These are phyloP conservation scores for Penicillium egyptiacum DNA, from an alignment of 495 filamentous ascomycete species.

Conservation along the genomic window DNA sequence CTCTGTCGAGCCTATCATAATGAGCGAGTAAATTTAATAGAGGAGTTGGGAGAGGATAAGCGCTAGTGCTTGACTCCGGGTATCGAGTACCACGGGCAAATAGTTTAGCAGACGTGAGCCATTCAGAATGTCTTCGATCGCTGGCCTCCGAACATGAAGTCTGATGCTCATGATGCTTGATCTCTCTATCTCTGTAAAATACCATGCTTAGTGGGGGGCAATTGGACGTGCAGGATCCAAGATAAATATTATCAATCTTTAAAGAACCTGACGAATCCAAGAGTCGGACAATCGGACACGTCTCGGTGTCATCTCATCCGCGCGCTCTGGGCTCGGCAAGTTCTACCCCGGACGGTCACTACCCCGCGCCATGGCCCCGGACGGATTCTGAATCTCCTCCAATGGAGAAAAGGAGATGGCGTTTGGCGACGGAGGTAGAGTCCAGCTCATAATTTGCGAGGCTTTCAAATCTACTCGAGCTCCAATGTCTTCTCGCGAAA, in stretches of 20 bases:
- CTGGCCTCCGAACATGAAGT: conserved; percentile 14
- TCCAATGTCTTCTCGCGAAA: no score
- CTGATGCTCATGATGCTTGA: conserved; percentile 16
- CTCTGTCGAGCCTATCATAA: conserved; percentile 18
- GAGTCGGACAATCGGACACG: conserved; percentile 16
- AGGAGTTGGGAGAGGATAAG: no score
- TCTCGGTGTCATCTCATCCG: conserved; percentile 16
- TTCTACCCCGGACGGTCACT: conserved; percentile 20
- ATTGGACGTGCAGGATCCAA: conserved; percentile 12
- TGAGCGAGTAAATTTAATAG: conserved; percentile 5
- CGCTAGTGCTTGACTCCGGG: conserved; percentile 10
- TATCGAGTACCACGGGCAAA: neutral
- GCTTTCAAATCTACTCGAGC: no score
- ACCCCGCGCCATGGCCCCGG: conserved; percentile 22
- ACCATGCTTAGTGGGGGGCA: conserved; percentile 3
- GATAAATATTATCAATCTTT: conserved; percentile 14
- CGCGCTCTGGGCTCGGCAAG: conserved; percentile 14
- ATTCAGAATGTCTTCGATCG: conserved; percentile 16
- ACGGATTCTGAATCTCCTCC: conserved; percentile 20
- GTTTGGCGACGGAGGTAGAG: no score
- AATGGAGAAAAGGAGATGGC: conserved; percentile 13
- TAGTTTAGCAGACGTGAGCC: conserved; percentile 13
- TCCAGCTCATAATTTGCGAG: no score
- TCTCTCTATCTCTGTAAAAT: conserved; percentile 11
- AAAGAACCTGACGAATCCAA: conserved; percentile 13